Conservation (phyloP, 2,329 filamentous ascomycete species). For the Apiospora hydei region DNA sequence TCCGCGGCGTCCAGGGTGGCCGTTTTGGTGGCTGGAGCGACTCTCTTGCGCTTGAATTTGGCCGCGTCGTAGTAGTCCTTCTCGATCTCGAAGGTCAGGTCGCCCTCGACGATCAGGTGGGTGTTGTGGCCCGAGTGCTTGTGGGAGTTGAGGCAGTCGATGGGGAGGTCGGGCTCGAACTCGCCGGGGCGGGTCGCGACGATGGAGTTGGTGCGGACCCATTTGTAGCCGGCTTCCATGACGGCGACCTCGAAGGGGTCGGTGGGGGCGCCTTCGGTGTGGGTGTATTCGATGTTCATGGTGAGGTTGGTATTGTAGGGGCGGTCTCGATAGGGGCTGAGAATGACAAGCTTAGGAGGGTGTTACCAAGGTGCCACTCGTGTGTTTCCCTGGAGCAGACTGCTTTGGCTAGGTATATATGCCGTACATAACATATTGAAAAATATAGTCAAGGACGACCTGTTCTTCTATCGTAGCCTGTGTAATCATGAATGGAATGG, state of each 20-base stretch:
- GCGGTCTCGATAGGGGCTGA: not conserved
- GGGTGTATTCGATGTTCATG: slow-evolving; percentile 16
- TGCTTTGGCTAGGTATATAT: not conserved
- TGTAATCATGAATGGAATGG: not conserved
- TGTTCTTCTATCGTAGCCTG: too few species aligned
- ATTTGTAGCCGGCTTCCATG: slow-evolving; percentile 1
- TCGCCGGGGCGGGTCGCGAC: not conserved
- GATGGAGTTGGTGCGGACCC: slow-evolving; percentile 18
- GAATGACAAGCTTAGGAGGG: not conserved
- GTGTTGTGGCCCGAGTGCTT: slow-evolving; percentile 21
- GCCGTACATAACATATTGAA: not conserved
- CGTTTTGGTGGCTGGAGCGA: not conserved
- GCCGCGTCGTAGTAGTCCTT: not conserved
- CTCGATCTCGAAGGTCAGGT: not conserved
- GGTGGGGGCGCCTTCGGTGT: not conserved
- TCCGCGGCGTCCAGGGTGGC: not conserved
- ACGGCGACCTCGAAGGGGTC: not conserved
- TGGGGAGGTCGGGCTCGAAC: not conserved
- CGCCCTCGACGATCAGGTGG: slow-evolving; percentile 23
- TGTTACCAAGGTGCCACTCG: not conserved
- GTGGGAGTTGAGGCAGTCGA: not conserved
- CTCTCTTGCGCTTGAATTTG: not conserved
- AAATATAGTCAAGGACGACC: not conserved
- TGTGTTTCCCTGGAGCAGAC: not conserved
- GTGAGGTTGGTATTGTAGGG: too few species aligned